phyloP scores from a whole-genome alignment of 208 protist genomes.

The Leishmania turanica region DNA sequence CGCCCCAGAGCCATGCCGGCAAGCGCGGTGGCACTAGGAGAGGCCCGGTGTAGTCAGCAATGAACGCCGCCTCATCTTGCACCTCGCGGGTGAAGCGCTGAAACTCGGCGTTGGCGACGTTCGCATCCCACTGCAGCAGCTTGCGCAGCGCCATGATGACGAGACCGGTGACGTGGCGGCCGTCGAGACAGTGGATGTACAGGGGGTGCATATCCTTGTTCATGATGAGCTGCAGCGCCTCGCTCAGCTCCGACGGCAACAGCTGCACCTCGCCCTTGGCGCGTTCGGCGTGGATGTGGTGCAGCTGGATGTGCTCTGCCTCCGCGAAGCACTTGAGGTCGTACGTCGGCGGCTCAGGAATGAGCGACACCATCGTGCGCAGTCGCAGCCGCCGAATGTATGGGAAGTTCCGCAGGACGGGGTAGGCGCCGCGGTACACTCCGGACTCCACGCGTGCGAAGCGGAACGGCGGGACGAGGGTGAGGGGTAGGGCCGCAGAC shows the following conservation, averaged over 20 bases:
- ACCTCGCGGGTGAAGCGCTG: conserved; percentile 57
- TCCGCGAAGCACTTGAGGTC: conserved; percentile 70
- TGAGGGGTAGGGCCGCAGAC: conserved; percentile 35
- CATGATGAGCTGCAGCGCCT: conserved; percentile 64
- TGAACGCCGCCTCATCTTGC: conserved; percentile 74
- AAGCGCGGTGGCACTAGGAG: conserved; percentile 54
- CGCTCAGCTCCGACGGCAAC: conserved; percentile 68
- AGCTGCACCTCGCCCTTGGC: conserved; percentile 86
- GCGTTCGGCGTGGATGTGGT: conserved; percentile 79
- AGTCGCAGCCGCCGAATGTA: conserved; percentile 58
- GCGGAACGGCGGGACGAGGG: conserved; percentile 76
- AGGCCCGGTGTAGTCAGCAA: conserved; percentile 77
- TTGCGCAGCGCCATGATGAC: conserved; percentile 83
- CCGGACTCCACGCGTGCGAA: conserved; percentile 78
- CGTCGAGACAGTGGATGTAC: conserved; percentile 91
- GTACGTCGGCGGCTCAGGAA: conserved; percentile 82
- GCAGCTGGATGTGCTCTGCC: conserved; percentile 52
- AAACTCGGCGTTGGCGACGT: conserved; percentile 63
- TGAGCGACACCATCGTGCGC: conserved; percentile 79
- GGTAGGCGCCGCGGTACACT: conserved; percentile 87
- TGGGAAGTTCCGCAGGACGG: conserved; percentile 79
- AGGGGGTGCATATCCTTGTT: conserved; percentile 64
- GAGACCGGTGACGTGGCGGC: conserved; percentile 70
- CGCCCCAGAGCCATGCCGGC: conserved; percentile 69
- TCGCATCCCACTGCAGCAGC: conserved; percentile 71